These are phyloP conservation scores for Plantago ovata DNA, from an alignment of 257 asterid species.

Conservation along the genomic window DNA sequence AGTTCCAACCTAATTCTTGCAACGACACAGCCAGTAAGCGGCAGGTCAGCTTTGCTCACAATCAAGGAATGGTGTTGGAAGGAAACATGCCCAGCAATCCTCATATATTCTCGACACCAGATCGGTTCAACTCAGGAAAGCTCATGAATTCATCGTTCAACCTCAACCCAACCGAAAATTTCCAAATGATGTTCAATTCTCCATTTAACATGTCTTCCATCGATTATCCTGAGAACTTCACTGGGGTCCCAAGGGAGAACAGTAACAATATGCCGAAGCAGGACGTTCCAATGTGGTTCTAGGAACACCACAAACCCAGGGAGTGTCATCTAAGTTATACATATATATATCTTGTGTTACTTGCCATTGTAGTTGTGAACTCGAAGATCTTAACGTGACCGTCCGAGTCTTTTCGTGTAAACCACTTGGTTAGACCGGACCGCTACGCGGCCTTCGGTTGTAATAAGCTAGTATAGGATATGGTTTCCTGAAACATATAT, in stretches of 20 bases:
- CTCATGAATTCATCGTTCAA: constrained; percentile 35
- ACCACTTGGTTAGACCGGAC: not conserved
- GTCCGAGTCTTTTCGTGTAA: not conserved
- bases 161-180: constrained; percentile 33
- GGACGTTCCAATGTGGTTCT: constrained; percentile 56
- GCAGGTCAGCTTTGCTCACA: constrained; percentile 28
- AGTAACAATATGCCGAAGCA: constrained; percentile 35
- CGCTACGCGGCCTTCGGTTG: constrained; percentile 17
- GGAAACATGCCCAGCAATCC: constrained; percentile 29
- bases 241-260: constrained; percentile 32
- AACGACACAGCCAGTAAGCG: constrained; percentile 26
- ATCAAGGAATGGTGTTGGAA: constrained; percentile 38
- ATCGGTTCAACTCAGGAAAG: constrained; percentile 43
- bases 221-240: constrained; percentile 31
- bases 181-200: constrained; percentile 51
- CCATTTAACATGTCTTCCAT: constrained; percentile 39
- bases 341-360: not conserved
- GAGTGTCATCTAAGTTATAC: not conserved
- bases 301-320: constrained; percentile 8
- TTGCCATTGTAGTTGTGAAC: constrained; percentile 15
- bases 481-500: too few species aligned
- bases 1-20: constrained; percentile 20
- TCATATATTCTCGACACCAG: constrained; percentile 25
- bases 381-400: not conserved
- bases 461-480: constrained; percentile 35